Evolutionary conservation across 305 asterid genomes (phyloP).

Genomic region (Stenogyne calaminthoides): DNA sequence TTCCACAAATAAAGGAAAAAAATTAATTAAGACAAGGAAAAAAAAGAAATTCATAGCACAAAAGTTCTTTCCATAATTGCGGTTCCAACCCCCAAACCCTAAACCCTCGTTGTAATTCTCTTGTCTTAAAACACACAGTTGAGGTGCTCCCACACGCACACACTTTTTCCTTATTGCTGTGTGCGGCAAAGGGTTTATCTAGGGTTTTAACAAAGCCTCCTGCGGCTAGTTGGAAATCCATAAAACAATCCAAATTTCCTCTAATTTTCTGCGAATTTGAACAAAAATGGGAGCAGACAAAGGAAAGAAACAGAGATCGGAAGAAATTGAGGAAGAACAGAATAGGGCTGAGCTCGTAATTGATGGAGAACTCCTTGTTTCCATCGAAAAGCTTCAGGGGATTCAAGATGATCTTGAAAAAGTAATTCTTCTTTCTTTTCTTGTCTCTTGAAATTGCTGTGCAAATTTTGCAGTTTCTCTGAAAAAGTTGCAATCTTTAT

Average conservation of each 20-base stretch:
- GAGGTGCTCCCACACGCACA: neutral
- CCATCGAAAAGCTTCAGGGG: conserved; percentile 82
- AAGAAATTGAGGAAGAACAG: conserved; percentile 55
- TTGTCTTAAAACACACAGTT: conserved; percentile 17
- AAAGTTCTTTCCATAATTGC: neutral
- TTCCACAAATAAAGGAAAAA: too few species aligned
- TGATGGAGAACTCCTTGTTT: conserved; percentile 61
- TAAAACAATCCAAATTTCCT: too few species aligned
- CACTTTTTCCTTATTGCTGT: conserved; percentile 19
- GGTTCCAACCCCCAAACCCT: conserved; percentile 21
- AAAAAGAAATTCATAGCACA: too few species aligned
- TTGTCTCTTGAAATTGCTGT: neutral
- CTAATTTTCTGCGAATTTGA: too few species aligned
- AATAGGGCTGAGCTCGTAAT: conserved; percentile 34
- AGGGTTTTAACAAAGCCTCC: conserved; percentile 54
- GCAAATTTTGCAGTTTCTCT: neutral
- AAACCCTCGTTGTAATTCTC: neutral
- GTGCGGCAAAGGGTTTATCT: conserved; percentile 45
- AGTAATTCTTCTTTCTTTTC: conserved; percentile 38
- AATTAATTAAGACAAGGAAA: too few species aligned
- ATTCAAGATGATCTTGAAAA: conserved; percentile 95
- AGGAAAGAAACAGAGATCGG: conserved; percentile 80
- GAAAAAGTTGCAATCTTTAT: neutral
- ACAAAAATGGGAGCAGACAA: conserved; percentile 86
- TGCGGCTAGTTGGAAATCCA: conserved; percentile 13